Conservation (phyloP, 192 early-diverging fungal genomes). For the Mortierella hygrophila region DNA sequence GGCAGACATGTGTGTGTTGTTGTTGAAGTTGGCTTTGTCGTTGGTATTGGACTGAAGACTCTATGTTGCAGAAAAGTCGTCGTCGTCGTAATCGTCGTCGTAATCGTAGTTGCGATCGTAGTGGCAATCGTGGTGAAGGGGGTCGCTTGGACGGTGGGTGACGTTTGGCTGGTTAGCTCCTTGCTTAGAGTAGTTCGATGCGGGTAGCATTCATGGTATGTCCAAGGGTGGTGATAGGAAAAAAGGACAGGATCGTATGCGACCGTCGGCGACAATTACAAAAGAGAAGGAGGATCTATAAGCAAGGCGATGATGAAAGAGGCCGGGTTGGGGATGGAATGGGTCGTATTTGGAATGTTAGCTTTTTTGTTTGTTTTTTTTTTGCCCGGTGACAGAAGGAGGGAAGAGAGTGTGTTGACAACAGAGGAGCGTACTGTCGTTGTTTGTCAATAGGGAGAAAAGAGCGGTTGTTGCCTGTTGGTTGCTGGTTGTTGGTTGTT, state of each 20-base stretch:
- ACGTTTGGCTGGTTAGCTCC: slow-evolving; percentile 24
- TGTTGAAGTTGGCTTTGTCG: background rate
- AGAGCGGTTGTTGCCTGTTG: background rate
- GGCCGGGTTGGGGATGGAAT: background rate
- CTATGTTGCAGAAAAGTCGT: slow-evolving; percentile 9
- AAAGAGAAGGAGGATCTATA: background rate
- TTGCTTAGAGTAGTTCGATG: slow-evolving; percentile 29
- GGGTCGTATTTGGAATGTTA: slow-evolving; percentile 1
- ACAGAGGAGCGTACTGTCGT: background rate
- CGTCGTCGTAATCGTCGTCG: slow-evolving; percentile 7
- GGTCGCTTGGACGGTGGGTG: background rate
- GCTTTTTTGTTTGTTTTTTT: background rate
- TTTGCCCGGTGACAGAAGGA: background rate
- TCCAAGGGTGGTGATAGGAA: background rate
- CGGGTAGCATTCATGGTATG: slow-evolving; percentile 33
- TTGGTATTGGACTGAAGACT: background rate
- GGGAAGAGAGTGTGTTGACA: background rate
- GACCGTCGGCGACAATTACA: background rate
- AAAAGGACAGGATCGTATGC: background rate
- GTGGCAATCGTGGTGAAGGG: background rate
- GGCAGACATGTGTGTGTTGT: slow-evolving; percentile 31
- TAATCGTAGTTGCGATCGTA: background rate
- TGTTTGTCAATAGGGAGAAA: background rate
- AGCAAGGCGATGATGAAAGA: background rate
- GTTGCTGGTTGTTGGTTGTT: background rate